Evolutionary conservation across 2,329 filamentous ascomycete genomes (phyloP).

Genomic region (Monosporascus sp.): DNA sequence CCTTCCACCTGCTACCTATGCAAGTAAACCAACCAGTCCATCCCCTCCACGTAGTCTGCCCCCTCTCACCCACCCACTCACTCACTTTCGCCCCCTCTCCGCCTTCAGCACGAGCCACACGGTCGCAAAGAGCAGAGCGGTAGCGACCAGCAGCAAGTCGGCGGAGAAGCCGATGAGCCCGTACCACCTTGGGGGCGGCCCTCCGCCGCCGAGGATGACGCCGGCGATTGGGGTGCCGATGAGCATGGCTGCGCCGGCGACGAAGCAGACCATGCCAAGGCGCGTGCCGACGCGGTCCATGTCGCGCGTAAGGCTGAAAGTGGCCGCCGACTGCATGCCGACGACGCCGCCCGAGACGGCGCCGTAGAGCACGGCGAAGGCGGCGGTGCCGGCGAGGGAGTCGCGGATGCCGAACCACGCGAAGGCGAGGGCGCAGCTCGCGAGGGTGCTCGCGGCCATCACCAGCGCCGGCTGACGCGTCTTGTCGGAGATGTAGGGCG

Average conservation of each 20-base stretch:
- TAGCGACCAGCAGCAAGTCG: neutral
- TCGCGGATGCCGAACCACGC: conserved; percentile 33
- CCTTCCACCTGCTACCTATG: too few species aligned
- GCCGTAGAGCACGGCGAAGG: conserved; percentile 40
- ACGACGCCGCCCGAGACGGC: conserved; percentile 40
- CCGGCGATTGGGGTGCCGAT: conserved; percentile 40
- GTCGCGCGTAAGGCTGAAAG: conserved; percentile 31
- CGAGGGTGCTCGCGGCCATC: conserved; percentile 23
- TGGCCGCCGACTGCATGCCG: conserved; percentile 34
- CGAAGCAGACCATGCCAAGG: conserved; percentile 29
- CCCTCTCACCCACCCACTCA: neutral
- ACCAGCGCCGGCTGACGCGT: conserved; percentile 35
- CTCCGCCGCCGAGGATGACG: neutral
- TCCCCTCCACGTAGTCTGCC: too few species aligned
- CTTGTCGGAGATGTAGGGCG: conserved; percentile 38
- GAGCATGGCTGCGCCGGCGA: conserved; percentile 40
- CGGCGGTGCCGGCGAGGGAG: conserved; percentile 29
- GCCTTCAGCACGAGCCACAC: neutral
- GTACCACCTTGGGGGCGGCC: neutral
- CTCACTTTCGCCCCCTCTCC: neutral
- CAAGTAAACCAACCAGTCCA: too few species aligned
- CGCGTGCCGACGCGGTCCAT: conserved; percentile 28
- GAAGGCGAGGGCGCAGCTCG: conserved; percentile 32
- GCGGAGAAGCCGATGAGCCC: neutral
- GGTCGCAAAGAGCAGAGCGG: neutral